A percentile compares a stretch with the other conserved stretches of the same genome.
Conservation (phyloP, 106 monocot species). For the Vanilla planifolia region DNA sequence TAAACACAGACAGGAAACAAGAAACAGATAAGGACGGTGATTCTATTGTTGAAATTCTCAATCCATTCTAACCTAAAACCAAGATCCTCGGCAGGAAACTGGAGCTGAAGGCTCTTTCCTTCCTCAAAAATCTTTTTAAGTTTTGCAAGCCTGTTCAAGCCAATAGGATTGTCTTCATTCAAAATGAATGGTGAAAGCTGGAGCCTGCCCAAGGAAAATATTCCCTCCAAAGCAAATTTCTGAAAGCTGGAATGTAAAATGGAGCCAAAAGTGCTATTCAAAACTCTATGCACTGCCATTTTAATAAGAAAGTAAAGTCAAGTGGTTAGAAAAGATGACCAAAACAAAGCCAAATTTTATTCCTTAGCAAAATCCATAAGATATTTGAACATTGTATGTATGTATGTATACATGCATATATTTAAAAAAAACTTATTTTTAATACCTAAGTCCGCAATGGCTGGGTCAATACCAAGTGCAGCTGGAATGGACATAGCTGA, state of each 20-base stretch:
- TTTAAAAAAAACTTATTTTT: background rate
- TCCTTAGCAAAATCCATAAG: background rate
- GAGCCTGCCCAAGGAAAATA: constrained; percentile 75
- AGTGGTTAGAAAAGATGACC: constrained; percentile 1
- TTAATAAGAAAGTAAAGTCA: background rate
- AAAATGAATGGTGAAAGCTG: constrained; percentile 68
- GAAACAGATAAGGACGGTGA: background rate
- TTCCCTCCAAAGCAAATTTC: constrained; percentile 64
- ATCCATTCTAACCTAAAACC: constrained; percentile 74
- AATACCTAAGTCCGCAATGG: constrained; percentile 77
- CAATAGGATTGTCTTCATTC: constrained; percentile 79
- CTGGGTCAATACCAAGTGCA: constrained; percentile 85
- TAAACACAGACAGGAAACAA: background rate
- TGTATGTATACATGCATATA: background rate
- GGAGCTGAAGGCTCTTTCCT: constrained; percentile 90
- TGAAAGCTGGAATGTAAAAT: constrained; percentile 62
- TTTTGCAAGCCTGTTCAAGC: constrained; percentile 60
- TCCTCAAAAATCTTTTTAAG: constrained; percentile 66
- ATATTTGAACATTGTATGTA: too few species aligned
- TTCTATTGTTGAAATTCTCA: too few species aligned
- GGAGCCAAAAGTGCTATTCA: constrained; percentile 57
- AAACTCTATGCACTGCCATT: constrained; percentile 63
- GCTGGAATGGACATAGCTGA: constrained; percentile 88
- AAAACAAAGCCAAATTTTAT: background rate
- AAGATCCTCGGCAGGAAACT: constrained; percentile 97